A percentile compares a stretch with the other conserved stretches of the same genome.
phyloP scores from a whole-genome alignment of 345 rosid genomes.

The Turnera subulata region DNA sequence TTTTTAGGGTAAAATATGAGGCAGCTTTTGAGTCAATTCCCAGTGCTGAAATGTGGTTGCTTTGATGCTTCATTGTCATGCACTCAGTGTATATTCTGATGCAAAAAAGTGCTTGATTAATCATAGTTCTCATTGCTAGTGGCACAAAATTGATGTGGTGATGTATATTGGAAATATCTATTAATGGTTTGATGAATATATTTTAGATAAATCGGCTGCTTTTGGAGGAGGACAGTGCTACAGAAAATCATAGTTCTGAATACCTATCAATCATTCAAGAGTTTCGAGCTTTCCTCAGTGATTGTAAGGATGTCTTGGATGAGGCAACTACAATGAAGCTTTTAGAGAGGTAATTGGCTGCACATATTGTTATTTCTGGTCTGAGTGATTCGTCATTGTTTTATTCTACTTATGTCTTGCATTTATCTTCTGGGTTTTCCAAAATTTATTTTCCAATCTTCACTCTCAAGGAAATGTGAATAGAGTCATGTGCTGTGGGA shows the following conservation, averaged over 20 bases:
- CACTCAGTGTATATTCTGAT: no score
- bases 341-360: slow-evolving; percentile 69
- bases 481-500: no score
- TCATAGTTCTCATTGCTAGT: no score
- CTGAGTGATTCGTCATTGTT: neutral
- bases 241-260: slow-evolving; percentile 74
- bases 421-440: no score
- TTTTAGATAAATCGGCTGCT: slow-evolving; percentile 83
- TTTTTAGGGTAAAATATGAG: slow-evolving; percentile 10
- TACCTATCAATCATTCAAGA: slow-evolving; percentile 78
- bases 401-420: neutral
- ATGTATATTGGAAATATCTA: neutral
- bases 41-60: no score
- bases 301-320: slow-evolving; percentile 92
- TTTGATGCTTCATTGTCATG: neutral
- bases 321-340: slow-evolving; percentile 98
- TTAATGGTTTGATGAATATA: neutral
- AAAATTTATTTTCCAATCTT: no score
- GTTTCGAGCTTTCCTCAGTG: slow-evolving; percentile 92
- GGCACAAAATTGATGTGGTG: no score
- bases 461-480: no score
- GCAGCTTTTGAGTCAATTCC: slow-evolving; percentile 1
- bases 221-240: slow-evolving; percentile 88
- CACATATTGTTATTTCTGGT: neutral
- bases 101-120: no score